Conservation (phyloP, 2,329 filamentous ascomycete genomes). For the Zarea fungicola region DNA sequence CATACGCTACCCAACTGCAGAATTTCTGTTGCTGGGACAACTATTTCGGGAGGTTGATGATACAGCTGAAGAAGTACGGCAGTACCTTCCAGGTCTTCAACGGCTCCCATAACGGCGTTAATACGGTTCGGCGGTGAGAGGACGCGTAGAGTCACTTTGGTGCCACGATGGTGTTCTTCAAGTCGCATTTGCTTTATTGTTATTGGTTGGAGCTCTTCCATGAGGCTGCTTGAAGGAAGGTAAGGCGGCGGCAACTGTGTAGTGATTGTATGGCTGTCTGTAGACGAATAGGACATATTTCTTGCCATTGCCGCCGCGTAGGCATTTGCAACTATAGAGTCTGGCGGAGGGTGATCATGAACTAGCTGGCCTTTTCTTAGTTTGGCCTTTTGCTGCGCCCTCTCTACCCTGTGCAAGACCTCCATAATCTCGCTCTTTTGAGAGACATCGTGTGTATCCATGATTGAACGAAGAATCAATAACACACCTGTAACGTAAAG, state of each 20-base stretch:
- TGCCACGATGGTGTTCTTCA: conserved; percentile 14
- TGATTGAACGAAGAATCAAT: too few species aligned
- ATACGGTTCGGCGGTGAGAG: conserved; percentile 17
- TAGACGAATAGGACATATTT: neutral
- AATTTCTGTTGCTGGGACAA: conserved; percentile 28
- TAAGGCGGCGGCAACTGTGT: neutral
- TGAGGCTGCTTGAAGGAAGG: neutral
- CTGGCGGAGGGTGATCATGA: neutral
- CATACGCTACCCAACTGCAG: conserved; percentile 28
- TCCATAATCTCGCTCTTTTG: neutral
- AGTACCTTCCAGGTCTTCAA: conserved; percentile 34
- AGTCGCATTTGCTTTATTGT: neutral
- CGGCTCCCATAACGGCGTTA: conserved; percentile 24
- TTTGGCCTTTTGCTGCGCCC: neutral
- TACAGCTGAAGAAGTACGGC: conserved; percentile 34
- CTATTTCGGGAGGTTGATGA: conserved; percentile 34
- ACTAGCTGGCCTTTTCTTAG: neutral
- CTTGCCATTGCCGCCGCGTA: neutral
- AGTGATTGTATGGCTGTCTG: neutral
- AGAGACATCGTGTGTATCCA: neutral
- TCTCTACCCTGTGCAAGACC: neutral
- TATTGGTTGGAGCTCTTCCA: neutral
- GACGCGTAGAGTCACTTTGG: conserved; percentile 16
- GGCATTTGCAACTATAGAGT: neutral
- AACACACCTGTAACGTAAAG: too few species aligned